Conservation (phyloP, 1,284 basidiomycete species). For the Moniliella sp. region DNA sequence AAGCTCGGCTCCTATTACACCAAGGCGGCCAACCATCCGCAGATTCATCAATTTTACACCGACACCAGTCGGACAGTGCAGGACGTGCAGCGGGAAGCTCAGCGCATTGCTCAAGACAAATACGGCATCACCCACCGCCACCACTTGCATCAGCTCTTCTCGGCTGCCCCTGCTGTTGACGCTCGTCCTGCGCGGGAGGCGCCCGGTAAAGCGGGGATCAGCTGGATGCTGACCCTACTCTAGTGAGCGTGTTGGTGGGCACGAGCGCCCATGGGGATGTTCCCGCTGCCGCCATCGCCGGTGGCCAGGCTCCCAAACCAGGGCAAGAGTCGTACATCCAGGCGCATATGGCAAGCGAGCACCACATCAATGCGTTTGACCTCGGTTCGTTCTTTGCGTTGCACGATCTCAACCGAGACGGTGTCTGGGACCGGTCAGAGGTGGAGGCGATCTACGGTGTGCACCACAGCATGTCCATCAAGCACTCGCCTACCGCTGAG, state of each 20-base stretch:
- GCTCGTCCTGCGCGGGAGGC: too few relatives aligned
- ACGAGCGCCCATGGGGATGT: too few relatives aligned
- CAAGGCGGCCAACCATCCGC: slow-evolving; percentile 15
- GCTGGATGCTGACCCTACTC: slow-evolving; percentile 5
- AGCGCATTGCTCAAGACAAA: too few relatives aligned
- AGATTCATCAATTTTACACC: slow-evolving; percentile 48
- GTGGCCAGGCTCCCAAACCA: too few relatives aligned
- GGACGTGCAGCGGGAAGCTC: slow-evolving; percentile 70
- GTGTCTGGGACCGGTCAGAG: slow-evolving; percentile 34
- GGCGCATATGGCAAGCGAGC: slow-evolving; percentile 31
- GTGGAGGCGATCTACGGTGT: slow-evolving; percentile 47
- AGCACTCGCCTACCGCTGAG: slow-evolving; percentile 56
- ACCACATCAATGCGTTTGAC: slow-evolving; percentile 34
- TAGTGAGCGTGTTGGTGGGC: slow-evolving; percentile 2
- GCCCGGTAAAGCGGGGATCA: too few relatives aligned
- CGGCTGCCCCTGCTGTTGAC: too few relatives aligned
- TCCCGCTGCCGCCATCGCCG: too few relatives aligned
- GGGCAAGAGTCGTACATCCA: slow-evolving; percentile 17
- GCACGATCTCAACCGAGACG: slow-evolving; percentile 59
- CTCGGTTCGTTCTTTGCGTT: slow-evolving; percentile 44
- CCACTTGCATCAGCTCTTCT: too few relatives aligned
- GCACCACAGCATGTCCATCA: slow-evolving; percentile 75
- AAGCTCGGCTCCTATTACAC: slow-evolving; percentile 22
- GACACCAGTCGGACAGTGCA: slow-evolving; percentile 53
- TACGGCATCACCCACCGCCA: too few relatives aligned